Evolutionary conservation across 108 stramenopile genomes (phyloP).

Genomic region (Cylindrotheca fusiformis): DNA sequence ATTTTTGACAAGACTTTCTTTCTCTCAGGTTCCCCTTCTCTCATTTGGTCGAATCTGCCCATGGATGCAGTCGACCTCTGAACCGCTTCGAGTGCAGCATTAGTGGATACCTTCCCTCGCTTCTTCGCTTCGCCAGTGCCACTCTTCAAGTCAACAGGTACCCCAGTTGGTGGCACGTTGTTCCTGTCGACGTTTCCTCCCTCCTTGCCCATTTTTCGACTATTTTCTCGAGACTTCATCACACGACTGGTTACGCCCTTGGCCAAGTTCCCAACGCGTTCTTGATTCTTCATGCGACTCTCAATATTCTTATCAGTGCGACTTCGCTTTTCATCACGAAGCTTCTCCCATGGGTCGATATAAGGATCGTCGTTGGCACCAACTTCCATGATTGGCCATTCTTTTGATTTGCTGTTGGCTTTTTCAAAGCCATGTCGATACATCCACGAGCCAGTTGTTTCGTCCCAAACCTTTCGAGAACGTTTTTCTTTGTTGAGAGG

Average conservation of each 20-base stretch:
- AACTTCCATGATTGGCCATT: slow-evolving; percentile 92
- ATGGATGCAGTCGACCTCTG: slow-evolving; percentile 81
- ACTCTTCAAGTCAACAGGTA: slow-evolving; percentile 68
- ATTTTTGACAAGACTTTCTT: slow-evolving; percentile 42
- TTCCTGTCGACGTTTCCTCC: slow-evolving; percentile 39
- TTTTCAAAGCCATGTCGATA: slow-evolving; percentile 79
- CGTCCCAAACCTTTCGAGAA: slow-evolving; percentile 88
- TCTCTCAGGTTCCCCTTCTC: slow-evolving; percentile 82
- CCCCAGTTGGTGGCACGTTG: slow-evolving; percentile 53
- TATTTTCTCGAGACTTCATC: slow-evolving; percentile 52
- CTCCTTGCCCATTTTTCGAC: slow-evolving; percentile 49
- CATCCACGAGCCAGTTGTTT: slow-evolving; percentile 82
- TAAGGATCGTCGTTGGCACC: slow-evolving; percentile 79
- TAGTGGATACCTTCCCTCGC: slow-evolving; percentile 69
- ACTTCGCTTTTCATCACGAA: slow-evolving; percentile 66
- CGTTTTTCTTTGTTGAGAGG: slow-evolving; percentile 80
- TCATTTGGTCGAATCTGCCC: slow-evolving; percentile 79
- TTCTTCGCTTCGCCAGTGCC: slow-evolving; percentile 16
- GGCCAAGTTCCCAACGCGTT: slow-evolving; percentile 57
- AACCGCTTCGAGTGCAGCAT: slow-evolving; percentile 66
- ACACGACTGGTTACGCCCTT: slow-evolving; percentile 67
- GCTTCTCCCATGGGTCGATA: slow-evolving; percentile 82
- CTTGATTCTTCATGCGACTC: slow-evolving; percentile 73
- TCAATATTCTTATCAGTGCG: slow-evolving; percentile 70
- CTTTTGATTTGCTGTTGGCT: slow-evolving; percentile 63